Evolutionary conservation across 108 stramenopile genomes (phyloP).

Genomic region (Stephanodiscus minutulus): DNA sequence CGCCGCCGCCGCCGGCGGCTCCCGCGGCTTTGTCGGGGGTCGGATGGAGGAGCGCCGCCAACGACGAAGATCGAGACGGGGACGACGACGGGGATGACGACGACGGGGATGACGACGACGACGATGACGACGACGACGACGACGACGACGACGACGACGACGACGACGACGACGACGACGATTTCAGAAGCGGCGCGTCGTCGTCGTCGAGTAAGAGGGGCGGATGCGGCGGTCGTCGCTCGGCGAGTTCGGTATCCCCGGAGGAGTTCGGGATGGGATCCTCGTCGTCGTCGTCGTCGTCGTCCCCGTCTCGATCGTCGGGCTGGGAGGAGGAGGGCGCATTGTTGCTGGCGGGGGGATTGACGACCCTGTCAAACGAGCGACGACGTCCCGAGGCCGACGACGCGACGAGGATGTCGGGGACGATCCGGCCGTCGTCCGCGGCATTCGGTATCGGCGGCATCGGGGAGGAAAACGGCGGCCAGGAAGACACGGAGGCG

Average conservation of each 20-base stretch:
- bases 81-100: neutral
- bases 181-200: no score
- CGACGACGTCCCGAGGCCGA: no score
- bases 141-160: no score
- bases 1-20: conserved; percentile 1
- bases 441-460: neutral
- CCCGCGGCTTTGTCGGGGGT: no score
- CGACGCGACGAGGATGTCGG: neutral
- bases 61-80: neutral
- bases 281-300: neutral
- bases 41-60: no score
- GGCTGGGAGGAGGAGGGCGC: neutral
- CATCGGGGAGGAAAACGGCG: neutral
- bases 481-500: neutral
- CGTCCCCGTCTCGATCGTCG: no score
- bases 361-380: no score
- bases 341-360: neutral
- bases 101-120: no score
- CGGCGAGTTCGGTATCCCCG: neutral
- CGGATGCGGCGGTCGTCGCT: neutral
- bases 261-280: neutral
- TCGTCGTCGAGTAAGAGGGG: no score
- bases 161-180: no score
- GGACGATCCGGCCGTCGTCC: neutral
- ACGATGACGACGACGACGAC: no score